These are phyloP conservation scores for Fusarium decemcellulare DNA, from an alignment of 2,329 filamentous ascomycete genomes.

Conservation along the genomic window DNA sequence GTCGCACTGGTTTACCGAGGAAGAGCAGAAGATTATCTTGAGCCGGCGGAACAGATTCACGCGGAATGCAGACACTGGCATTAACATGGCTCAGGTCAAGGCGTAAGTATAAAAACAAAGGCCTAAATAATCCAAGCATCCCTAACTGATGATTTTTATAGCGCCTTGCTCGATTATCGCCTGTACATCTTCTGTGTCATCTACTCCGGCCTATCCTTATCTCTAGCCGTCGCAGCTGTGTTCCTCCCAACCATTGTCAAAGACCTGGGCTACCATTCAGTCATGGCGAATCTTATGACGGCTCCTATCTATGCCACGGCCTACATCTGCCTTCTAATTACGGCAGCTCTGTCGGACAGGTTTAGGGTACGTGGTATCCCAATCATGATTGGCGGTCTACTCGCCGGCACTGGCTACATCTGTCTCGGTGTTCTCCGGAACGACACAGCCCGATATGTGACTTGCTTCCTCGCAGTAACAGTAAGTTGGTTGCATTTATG, in stretches of 20 bases:
- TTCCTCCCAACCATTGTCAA: slow-evolving; percentile 34
- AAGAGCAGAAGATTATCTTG: slow-evolving; percentile 32
- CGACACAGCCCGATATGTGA: slow-evolving; percentile 19
- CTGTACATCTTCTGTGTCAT: slow-evolving; percentile 33
- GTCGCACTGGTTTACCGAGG: slow-evolving; percentile 32
- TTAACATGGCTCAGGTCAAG: slow-evolving; percentile 10
- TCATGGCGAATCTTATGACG: slow-evolving; percentile 32
- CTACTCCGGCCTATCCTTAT: slow-evolving; percentile 31
- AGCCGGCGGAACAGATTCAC: slow-evolving; percentile 25
- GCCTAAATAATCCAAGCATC: no score
- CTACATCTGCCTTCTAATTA: slow-evolving; percentile 17
- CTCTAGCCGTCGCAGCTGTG: slow-evolving; percentile 29
- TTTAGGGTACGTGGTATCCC: slow-evolving; percentile 20
- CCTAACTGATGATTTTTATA: neutral
- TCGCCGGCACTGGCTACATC: slow-evolving; percentile 30
- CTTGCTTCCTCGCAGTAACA: slow-evolving; percentile 29
- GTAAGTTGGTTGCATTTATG: neutral
- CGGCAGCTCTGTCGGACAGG: slow-evolving; percentile 24
- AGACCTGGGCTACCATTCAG: slow-evolving; percentile 33
- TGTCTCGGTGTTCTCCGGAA: slow-evolving; percentile 19
- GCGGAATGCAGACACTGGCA: slow-evolving; percentile 27
- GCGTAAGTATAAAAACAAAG: neutral
- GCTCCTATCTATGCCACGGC: slow-evolving; percentile 26
- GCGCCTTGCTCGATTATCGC: slow-evolving; percentile 22
- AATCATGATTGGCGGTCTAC: slow-evolving; percentile 19